Base-by-base conservation (phyloP, 1,139 yeast genomes). In the Protomyces inundatus region DNA sequence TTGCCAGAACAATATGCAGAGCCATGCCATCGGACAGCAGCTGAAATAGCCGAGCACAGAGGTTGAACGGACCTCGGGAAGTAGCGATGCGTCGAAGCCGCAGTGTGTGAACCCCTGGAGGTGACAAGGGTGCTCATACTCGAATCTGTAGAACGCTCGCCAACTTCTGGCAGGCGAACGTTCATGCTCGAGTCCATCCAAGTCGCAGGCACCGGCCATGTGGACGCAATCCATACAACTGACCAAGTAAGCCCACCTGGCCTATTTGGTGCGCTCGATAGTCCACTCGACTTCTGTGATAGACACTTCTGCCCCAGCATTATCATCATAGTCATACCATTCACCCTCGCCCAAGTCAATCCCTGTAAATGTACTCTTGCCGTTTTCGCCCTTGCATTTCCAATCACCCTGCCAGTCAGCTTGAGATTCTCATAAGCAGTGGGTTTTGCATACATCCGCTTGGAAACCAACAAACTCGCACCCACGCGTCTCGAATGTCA, bases 271-370 rank as follows among this genome's bases (percentile, higher is more conserved):
- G 12, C 69, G 63, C 50, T 67, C 68, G 63, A 85, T 74, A 9
- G 78, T 81, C 88, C 95, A 90, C 63, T 77, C 73, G 23, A 85
- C 80, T 6, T 89, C 93, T 1, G 88, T 84, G 14, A 93, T 81
- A 50, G 95, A 84, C 32, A 90, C 97, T 74, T 93, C 97, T 35
- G 79, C 83, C 9, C 84, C 83, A 4, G 88, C 86, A 71, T 85
- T 83, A 66, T 93, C 98, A 73, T 93, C 98, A 73, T 91, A 95
- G 71, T 93, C 98, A 73, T 86, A 93, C 95, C 97, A 91, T 73
- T 93, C 98, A 54, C 82, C 84, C 51, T 90, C 97, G 52, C 80
- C 82, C 61, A 90, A 75, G 65, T 86, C 90, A n/a, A 90, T 81
- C 30, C 86, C 90, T 10, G 73, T 73, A 70, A 88, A 88, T 3